Base-by-base conservation (phyloP, 768 basidiomycete genomes). In the Suillus variegatus region DNA sequence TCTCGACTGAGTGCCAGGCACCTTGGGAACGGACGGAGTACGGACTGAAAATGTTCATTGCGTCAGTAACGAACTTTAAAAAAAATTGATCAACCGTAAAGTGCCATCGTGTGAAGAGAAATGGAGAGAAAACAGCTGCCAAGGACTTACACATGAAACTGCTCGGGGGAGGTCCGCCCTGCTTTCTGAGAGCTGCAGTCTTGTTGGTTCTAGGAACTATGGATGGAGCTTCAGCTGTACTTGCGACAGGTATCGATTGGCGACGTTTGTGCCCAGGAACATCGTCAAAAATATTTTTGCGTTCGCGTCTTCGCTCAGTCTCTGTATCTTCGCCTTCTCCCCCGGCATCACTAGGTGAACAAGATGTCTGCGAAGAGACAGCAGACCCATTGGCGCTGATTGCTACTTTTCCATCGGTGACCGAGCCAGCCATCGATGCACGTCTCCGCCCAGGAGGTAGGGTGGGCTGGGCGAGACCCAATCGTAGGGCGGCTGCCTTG, bases 181-280 rank as follows among this genome's bases (percentile, higher is more conserved):
- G 82, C 74, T 82, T 83, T 58, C 82, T 75, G 66, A 85, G 68
- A 13, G 75, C 72, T 25, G 84, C 82, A 60, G 81, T 82, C 68
- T 68, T 76, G 67, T 85, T 86, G 41, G 76, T 71, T 20, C 82
- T 74, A 7, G 86, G 85, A 6, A 72, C 66, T n/a, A 84, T 78
- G 1, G 73, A 72, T 10, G 85, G 85, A 12, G 80, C 68, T 60
- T 64, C 64, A 64, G 72, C 73, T 12, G 79, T 81, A 66, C 84
- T 85, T 20, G 88, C 83, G 10, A 95, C 93, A 7, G 86, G 75
- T 67, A 95, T 88, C 16, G 85, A 86, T 72, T 92, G 91, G 35
- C 89, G 79, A 63, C 93, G 82, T 77, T 94, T 94, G 71, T 95
- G 93, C 0, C 93, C 93, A 6, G 93, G 93, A 4, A 94, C 88